Percentiles rank a stretch among this genome's conserved stretches.
Conservation (phyloP, 805 yeast genomes). For the Teunomyces cretensis region DNA sequence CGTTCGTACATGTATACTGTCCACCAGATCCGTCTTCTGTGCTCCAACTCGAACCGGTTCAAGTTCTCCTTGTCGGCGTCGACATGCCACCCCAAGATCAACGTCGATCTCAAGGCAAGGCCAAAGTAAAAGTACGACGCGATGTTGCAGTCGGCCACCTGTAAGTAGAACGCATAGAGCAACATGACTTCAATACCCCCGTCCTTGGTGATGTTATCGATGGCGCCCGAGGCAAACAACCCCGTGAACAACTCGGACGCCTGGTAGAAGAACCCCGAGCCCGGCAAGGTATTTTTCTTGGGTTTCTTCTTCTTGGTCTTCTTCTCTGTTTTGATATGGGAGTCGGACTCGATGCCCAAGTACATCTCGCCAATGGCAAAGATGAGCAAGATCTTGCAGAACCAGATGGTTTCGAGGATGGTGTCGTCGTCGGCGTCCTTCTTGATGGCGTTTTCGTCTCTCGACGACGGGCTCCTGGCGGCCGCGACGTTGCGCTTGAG, state of each 20-base stretch:
- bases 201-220: slow-evolving; percentile 73
- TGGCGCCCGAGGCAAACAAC: slow-evolving; percentile 74
- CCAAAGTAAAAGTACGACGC: slow-evolving; percentile 82
- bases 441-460: slow-evolving; percentile 41
- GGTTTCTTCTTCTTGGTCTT: slow-evolving; percentile 16
- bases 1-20: slow-evolving; percentile 55
- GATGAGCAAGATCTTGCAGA: slow-evolving; percentile 68
- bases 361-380: slow-evolving; percentile 85
- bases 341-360: slow-evolving; percentile 68
- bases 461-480: slow-evolving; percentile 15
- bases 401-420: slow-evolving; percentile 75
- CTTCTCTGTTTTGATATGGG: slow-evolving; percentile 45
- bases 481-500: slow-evolving; percentile 32
- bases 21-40: slow-evolving; percentile 49
- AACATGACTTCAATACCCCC: slow-evolving; percentile 78
- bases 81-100: slow-evolving; percentile 77
- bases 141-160: slow-evolving; percentile 81
- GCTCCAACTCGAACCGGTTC: slow-evolving; percentile 54
- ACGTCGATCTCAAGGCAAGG: slow-evolving; percentile 67
- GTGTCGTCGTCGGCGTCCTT: slow-evolving; percentile 51
- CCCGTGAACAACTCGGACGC: slow-evolving; percentile 81
- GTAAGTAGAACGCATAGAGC: slow-evolving; percentile 74
- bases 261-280: slow-evolving; percentile 74
- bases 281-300: slow-evolving; percentile 56
- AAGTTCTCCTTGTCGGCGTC: slow-evolving; percentile 69